Conservation (phyloP, 2,329 filamentous ascomycete genomes). For the Drechslerella dactyloides region DNA sequence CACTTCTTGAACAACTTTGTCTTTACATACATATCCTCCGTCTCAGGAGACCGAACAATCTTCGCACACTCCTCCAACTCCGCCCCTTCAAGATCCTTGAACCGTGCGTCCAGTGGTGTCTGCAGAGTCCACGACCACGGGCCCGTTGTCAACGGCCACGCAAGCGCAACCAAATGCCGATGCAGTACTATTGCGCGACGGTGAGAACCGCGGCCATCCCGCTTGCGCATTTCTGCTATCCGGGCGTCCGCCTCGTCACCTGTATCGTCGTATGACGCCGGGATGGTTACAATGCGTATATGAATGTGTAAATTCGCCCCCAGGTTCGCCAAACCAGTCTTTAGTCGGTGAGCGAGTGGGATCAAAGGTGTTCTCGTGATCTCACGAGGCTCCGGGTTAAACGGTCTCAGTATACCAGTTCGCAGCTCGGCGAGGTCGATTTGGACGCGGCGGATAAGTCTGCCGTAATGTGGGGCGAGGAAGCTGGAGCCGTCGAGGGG, state of each 20-base stretch:
- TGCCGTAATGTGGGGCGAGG: neutral
- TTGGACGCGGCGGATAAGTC: slow-evolving; percentile 10
- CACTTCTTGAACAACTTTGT: too few species aligned
- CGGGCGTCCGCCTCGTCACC: slow-evolving; percentile 2
- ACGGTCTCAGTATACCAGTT: slow-evolving; percentile 9
- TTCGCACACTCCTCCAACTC: slow-evolving; percentile 17
- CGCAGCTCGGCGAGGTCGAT: slow-evolving; percentile 20
- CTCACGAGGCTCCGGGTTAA: neutral
- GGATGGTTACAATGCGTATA: slow-evolving; percentile 5
- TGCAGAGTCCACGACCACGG: slow-evolving; percentile 13
- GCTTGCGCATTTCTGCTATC: slow-evolving; percentile 6
- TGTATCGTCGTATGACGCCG: slow-evolving; percentile 5
- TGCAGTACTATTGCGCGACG: too few species aligned
- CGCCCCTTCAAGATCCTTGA: slow-evolving; percentile 8
- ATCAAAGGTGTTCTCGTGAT: slow-evolving; percentile 9
- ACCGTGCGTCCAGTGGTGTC: slow-evolving; percentile 11
- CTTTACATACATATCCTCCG: neutral
- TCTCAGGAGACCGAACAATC: neutral
- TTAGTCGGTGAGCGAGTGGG: slow-evolving; percentile 13
- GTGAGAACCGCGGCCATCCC: neutral
- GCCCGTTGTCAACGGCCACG: slow-evolving; percentile 20
- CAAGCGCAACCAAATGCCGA: slow-evolving; percentile 12
- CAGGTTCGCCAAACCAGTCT: neutral
- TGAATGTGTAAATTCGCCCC: slow-evolving; percentile 7
- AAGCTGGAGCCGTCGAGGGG: neutral